Conservation (phyloP, 192 early-diverging fungal genomes). For the Dissophora globulifera region DNA sequence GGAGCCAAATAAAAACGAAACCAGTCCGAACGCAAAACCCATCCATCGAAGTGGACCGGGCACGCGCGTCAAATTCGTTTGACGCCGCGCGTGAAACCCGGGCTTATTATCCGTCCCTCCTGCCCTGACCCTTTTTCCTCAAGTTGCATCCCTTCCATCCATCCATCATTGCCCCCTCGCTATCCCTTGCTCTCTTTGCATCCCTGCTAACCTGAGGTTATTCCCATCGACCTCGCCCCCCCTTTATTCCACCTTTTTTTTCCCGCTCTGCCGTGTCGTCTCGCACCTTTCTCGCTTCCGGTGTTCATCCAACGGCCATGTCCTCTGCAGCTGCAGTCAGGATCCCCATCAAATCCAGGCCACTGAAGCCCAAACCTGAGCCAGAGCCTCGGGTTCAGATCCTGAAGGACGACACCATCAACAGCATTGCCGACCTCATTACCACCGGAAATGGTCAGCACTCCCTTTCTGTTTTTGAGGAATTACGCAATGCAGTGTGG, state of each 20-base stretch:
- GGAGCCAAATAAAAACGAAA: no score
- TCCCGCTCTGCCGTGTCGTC: not conserved
- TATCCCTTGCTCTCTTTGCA: not conserved
- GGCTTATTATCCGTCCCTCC: not conserved
- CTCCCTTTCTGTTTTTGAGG: not conserved
- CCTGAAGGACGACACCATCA: conserved; percentile 34
- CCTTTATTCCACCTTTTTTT: not conserved
- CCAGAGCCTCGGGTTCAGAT: conserved; percentile 45
- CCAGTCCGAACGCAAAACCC: no score
- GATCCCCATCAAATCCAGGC: conserved; percentile 35
- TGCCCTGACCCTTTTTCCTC: not conserved
- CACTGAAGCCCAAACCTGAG: conserved; percentile 30
- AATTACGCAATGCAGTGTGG: not conserved
- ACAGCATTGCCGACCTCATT: conserved; percentile 54
- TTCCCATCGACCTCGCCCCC: not conserved
- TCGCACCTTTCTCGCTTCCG: not conserved
- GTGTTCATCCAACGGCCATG: not conserved
- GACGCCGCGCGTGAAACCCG: not conserved
- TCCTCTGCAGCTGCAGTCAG: conserved; percentile 11
- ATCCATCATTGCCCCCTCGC: not conserved
- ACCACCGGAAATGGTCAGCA: conserved; percentile 45
- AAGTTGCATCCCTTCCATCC: no score
- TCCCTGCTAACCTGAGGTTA: not conserved
- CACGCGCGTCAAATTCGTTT: not conserved
- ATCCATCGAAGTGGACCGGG: not conserved